Base-by-base conservation (phyloP, 2,329 filamentous ascomycete genomes). In the Sarocladium brachiariae region DNA sequence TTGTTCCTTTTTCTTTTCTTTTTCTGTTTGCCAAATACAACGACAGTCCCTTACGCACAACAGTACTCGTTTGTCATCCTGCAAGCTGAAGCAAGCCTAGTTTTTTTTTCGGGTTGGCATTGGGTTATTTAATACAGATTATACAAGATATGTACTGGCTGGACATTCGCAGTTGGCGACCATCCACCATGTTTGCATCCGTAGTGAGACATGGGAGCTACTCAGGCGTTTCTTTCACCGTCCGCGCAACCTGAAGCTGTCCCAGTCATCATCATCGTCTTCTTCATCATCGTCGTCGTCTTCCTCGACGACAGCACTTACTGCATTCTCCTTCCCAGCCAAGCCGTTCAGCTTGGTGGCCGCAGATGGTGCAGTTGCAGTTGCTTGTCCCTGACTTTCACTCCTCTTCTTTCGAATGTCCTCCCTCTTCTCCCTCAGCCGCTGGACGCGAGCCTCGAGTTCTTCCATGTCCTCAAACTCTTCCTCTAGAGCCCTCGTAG, bases 391-490 rank as follows among this genome's bases (percentile, higher is more conserved):
- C 57, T 30, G 57, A 55, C 46, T 59, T 63, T 10, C 51, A 55
- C 55, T 58, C 62, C 35, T 61, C 10, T 64, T 59, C 56, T 67
- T 75, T 58, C 70, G 73, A 54, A 91, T 63, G 50, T 81, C 80
- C 61, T 91, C 87, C 43, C 87, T 74, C 64, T 81, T 82, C 61
- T 87, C 81, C 62, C 87, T 85, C 50, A 92, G 66, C 54, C 74
- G 76, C 53, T 75, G 74, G 11, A 92, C 84, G 6, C 87, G 78
- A 49, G 80, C 79, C 64, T 92, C 88, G 41, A 92, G 74, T 61
- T 83, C 80, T 61, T 87, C 84, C 87, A 92, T 92, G 62, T 90
- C 84, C 52, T 89, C 87, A 57, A 92, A 86, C 64, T 92, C 88
- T 35, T 84, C 80, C 65, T 89, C 85, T 51, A 91, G 68, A 25